A percentile compares a stretch with the other conserved stretches of the same genome.
phyloP scores from a whole-genome alignment of 2,329 filamentous ascomycete genomes.

The Epicoccum nigrum region DNA sequence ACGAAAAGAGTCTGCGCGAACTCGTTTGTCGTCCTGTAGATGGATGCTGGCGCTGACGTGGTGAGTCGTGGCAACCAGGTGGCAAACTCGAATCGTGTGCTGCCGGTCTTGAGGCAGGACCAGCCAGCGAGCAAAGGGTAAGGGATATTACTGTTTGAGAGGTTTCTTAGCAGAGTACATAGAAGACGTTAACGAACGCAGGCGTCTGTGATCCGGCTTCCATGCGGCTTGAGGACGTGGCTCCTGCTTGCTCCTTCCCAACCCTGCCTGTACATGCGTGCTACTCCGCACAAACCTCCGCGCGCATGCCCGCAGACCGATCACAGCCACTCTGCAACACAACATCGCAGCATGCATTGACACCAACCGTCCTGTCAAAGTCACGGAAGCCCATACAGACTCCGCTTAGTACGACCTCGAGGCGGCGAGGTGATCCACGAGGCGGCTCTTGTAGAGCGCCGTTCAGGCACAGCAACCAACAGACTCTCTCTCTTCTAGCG shows the following conservation, averaged over 20 bases:
- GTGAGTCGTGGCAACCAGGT: slow-evolving; percentile 19
- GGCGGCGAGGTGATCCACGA: background rate
- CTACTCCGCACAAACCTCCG: slow-evolving; percentile 1
- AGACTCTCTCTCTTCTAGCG: background rate
- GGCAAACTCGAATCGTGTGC: slow-evolving; percentile 21
- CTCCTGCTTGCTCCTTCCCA: slow-evolving; percentile 3
- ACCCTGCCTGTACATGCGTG: slow-evolving; percentile 6
- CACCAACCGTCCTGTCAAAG: background rate
- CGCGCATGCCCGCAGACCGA: background rate
- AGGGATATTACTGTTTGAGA: slow-evolving; percentile 38
- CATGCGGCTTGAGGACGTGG: background rate
- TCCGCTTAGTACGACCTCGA: background rate
- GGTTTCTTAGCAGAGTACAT: slow-evolving; percentile 29
- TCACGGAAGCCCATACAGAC: background rate
- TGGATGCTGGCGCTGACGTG: slow-evolving; percentile 12
- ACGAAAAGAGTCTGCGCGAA: background rate
- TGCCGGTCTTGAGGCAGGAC: slow-evolving; percentile 23
- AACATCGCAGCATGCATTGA: background rate
- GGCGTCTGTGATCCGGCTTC: background rate
- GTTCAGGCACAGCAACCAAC: background rate
- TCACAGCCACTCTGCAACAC: background rate
- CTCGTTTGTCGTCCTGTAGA: slow-evolving; percentile 11
- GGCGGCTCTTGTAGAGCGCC: background rate
- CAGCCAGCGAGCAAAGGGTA: slow-evolving; percentile 24
- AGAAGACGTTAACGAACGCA: background rate